Conservation (phyloP, 2,329 filamentous ascomycete genomes). For the Arthrobotrys pseudoclavata region DNA sequence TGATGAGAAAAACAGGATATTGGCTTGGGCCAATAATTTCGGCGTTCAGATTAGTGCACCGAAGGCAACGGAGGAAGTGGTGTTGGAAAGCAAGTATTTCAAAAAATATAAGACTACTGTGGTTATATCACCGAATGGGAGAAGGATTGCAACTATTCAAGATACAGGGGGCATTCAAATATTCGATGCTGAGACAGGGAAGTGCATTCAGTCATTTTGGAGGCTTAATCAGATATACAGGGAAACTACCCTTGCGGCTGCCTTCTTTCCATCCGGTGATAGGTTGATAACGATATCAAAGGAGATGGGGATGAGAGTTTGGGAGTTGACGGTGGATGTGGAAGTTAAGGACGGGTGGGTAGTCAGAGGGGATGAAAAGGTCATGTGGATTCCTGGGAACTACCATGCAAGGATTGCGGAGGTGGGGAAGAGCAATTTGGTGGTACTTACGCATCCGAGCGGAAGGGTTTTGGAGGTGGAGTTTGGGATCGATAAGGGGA, state of each 20-base stretch:
- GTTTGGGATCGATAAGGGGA: constrained; percentile 1
- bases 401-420: constrained; percentile 9
- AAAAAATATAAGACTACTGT: background rate
- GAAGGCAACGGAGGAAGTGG: background rate
- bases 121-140: background rate
- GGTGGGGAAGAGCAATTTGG: background rate
- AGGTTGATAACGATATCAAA: constrained; percentile 25
- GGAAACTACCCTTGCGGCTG: background rate
- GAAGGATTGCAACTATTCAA: background rate
- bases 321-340: background rate
- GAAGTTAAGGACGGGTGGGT: constrained; percentile 18
- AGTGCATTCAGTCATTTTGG: constrained; percentile 3
- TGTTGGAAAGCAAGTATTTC: background rate
- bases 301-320: constrained; percentile 12
- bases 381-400: constrained; percentile 10
- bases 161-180: background rate
- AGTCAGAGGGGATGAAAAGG: background rate
- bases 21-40: background rate
- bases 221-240: background rate
- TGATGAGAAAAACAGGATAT: background rate
- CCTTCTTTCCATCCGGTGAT: constrained; percentile 11
- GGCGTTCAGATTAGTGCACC: background rate
- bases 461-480: constrained; percentile 14
- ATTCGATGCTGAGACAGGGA: background rate
- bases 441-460: constrained; percentile 10